Evolutionary conservation across 306 rosid genomes (phyloP).

Genomic region (Delonix regia): DNA sequence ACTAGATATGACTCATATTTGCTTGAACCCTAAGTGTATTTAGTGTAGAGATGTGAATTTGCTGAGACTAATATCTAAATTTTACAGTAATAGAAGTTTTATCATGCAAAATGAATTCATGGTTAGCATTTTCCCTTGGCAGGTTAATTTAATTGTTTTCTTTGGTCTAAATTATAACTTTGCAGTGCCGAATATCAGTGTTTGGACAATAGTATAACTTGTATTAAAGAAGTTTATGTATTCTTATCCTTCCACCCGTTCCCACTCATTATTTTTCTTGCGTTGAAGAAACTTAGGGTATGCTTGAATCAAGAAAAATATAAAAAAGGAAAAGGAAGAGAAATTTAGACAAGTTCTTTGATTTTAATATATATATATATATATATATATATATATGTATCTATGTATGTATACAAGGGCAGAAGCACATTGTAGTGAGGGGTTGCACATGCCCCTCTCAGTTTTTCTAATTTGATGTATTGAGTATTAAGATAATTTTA

Average conservation of each 20-base stretch:
- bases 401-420: too few species aligned
- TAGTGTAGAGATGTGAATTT: background rate
- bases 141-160: background rate
- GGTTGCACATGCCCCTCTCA: too few species aligned
- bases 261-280: background rate
- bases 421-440: too few species aligned
- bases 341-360: background rate
- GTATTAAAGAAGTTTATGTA: too few species aligned
- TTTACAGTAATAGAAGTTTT: background rate
- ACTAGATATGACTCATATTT: background rate
- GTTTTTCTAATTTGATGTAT: too few species aligned
- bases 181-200: background rate
- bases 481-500: too few species aligned
- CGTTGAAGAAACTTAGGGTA: background rate
- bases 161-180: background rate
- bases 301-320: background rate
- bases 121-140: slow-evolving; percentile 2
- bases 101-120: background rate
- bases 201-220: background rate
- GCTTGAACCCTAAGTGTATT: background rate
- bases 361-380: too few species aligned
- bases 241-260: background rate
- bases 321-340: background rate
- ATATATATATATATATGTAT: too few species aligned
- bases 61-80: slow-evolving; percentile 6